Base-by-base conservation (phyloP, 352 stramenopile genomes). In the Globisporangium orthogonon region DNA sequence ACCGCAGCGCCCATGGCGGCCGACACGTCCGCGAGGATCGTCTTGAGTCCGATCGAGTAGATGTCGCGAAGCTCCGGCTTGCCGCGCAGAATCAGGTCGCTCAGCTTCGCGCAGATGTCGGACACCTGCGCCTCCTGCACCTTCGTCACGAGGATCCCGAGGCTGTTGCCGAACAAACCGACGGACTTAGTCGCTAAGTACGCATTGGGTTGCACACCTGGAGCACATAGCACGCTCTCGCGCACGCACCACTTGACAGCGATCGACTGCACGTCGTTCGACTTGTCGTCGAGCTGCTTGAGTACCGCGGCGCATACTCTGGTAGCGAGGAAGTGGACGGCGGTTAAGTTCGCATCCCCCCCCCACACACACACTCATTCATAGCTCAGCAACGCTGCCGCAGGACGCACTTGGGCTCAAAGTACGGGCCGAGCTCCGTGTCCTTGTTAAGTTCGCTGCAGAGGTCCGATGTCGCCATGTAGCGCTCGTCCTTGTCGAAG, bases 391-490 rank as follows among this genome's bases (percentile, higher is more conserved):
- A 23, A 23, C 23, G 23, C 23, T 23, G 23, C 23, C 23, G 23
- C 23, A 23, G 11, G 17, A 74, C 82, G 53, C 63, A 95, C 86
- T 91, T 94, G 62, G 80, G 69, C 64, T 95, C 86, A 17, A 95
- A 70, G 62, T 87, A 90, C 56, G 72, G 52, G 33, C 80, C 89
- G 47, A 97, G 70, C 55, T 97, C 91, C 46, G 91, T 70, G 70
- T 97, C 94, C 73, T 98, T 96, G 63, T 89, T 80, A 37, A 99
- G 86, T 56, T 98, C 91, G 43, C 90, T 92, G 72, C 96, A 99
- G 46, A 99, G 82, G 75, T 99, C 97, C 29, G 90, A 98, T 18
- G 96, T 99, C 37, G 97, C 97, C 97, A 99, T 99, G 78, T 99
- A 99, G 30, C 97, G 94, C 77, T 99, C 97, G 89, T 99, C 97